Percentiles rank a stretch among this genome's conserved stretches.
These are phyloP conservation scores for Metschnikowia similis DNA, from an alignment of 805 yeast species.

Conservation along the genomic window DNA sequence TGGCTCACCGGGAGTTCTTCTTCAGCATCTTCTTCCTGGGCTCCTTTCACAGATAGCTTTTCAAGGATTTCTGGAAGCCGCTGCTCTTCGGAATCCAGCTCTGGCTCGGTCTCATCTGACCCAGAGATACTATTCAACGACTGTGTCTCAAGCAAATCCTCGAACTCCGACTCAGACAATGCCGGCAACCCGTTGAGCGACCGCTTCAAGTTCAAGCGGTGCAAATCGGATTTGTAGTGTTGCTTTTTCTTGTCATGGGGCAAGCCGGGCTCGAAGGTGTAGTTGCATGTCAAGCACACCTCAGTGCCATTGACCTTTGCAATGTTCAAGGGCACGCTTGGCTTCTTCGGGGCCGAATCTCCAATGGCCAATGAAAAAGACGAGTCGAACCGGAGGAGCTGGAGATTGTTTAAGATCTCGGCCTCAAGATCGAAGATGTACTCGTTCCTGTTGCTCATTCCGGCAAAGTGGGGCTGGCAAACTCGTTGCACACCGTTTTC, in stretches of 20 bases:
- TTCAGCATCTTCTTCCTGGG: conserved; percentile 23
- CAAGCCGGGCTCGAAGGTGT: conserved; percentile 6
- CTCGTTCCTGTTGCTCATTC: conserved; percentile 7
- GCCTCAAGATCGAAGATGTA: conserved; percentile 9
- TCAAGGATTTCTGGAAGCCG: conserved; percentile 22
- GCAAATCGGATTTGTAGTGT: conserved; percentile 58
- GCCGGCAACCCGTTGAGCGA: conserved; percentile 40
- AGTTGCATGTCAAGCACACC: conserved; percentile 19
- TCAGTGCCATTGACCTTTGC: conserved; percentile 12
- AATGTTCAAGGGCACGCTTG: background rate
- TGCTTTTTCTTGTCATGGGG: conserved; percentile 20
- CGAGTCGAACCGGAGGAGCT: conserved; percentile 14
- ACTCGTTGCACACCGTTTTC: background rate
- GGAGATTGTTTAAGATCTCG: conserved; percentile 4
- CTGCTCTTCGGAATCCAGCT: conserved; percentile 21
- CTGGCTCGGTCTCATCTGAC: conserved; percentile 38
- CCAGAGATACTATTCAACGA: conserved; percentile 60
- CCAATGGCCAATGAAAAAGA: conserved; percentile 3
- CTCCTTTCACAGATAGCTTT: conserved; percentile 16
- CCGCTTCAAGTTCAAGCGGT: conserved; percentile 58
- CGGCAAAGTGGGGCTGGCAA: background rate
- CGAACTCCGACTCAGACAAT: conserved; percentile 56
- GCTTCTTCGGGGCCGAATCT: background rate
- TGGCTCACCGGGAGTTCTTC: conserved; percentile 42
- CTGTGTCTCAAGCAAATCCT: conserved; percentile 45